phyloP scores from a whole-genome alignment of 139 green algal species.

The Chlorella sp. region DNA sequence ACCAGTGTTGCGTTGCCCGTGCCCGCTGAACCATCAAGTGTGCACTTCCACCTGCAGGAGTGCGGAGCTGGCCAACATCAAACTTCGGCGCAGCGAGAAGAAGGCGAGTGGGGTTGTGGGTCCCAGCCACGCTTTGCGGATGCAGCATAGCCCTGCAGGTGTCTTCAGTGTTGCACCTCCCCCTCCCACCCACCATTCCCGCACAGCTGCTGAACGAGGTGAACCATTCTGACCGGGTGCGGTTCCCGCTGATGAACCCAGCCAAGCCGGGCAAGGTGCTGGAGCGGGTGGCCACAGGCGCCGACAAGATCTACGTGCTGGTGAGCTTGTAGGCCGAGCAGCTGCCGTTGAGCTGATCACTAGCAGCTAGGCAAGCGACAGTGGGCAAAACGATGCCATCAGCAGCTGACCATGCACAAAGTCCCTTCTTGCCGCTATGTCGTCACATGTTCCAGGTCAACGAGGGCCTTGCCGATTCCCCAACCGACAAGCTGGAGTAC shows the following conservation, averaged over 20 bases:
- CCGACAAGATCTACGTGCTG: conserved; percentile 87
- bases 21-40: too few species aligned
- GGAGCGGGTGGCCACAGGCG: conserved; percentile 60
- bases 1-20: too few species aligned
- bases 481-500: conserved; percentile 75
- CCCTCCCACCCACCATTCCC: too few species aligned
- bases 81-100: conserved; percentile 47
- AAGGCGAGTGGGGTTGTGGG: conserved; percentile 9
- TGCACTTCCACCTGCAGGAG: too few species aligned
- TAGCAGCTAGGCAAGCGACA: too few species aligned
- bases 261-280: conserved; percentile 65
- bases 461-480: conserved; percentile 68
- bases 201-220: conserved; percentile 31
- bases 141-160: background rate
- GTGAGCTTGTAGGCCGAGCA: conserved; percentile 35
- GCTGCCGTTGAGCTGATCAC: too few species aligned
- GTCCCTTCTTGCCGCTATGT: too few species aligned
- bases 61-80: conserved; percentile 58
- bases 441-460: conserved; percentile 66
- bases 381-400: too few species aligned
- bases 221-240: conserved; percentile 5
- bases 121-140: too few species aligned
- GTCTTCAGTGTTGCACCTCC: too few species aligned
- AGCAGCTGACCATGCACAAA: too few species aligned
- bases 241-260: conserved; percentile 67